Base-by-base conservation (phyloP, 352 stramenopile species). In the Phytophthora constricta region DNA sequence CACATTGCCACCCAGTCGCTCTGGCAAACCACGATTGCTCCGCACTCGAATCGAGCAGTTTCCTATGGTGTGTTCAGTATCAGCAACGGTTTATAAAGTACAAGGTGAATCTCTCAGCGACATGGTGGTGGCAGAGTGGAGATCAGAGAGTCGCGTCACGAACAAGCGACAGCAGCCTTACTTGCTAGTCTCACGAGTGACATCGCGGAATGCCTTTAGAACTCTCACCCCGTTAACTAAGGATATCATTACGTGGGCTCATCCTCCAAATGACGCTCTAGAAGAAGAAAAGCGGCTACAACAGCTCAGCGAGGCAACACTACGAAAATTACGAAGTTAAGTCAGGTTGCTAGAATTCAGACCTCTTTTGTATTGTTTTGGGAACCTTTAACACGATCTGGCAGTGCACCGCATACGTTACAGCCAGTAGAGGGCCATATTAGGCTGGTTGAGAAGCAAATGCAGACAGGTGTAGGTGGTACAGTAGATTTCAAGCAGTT, bases 151-250 rank as follows among this genome's bases (percentile, higher is more conserved):
- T 22, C 25, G 23, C 3, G 4, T 41, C 7, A 22, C 13, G n/a
- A 53, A 53, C 16, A 53, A 53, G 26, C 27, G 13, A 20, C 11
- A 53, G 26, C 26, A 53, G 16, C 11, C 47, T 8, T 53, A 53
- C 13, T 22, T 53, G 23, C 47, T 41, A 8, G 47, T 53, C 2
- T 53, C 25, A 23, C 27, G 47, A 13, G 20, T 50, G 43, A 50
- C 43, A 11, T 50, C 43, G 28, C 23, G 43, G 22, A n/a, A 20
- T 19, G 47, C 47, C 5, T 41, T 53, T 33, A 41, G 25, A 16
- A 41, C 47, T n/a, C 25, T 53, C 23, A 23, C 8, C 4, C 47
- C 47, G 39, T 33, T 53, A 31, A 41, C 47, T 17, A 33, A 41
- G 19, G 47, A 53, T 45, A 22, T 45, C 10, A 14, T 20, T 7